Evolutionary conservation across 768 basidiomycete genomes (phyloP).

Genomic region (Psilocybe subaeruginosa): DNA sequence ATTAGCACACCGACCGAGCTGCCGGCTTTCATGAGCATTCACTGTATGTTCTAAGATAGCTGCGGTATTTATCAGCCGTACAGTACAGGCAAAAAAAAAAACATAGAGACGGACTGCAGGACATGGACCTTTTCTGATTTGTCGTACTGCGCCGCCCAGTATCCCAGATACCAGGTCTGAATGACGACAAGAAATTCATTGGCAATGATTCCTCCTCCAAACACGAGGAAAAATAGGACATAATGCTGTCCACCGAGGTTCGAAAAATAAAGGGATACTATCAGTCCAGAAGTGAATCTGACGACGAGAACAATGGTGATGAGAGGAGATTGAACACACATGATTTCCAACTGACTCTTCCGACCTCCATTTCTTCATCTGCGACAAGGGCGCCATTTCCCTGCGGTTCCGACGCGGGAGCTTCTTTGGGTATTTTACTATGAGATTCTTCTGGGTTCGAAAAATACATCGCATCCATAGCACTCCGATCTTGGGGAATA

Average conservation of each 20-base stretch:
- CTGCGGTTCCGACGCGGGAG: conserved; percentile 19
- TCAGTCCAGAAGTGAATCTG: background rate
- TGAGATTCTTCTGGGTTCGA: conserved; percentile 8
- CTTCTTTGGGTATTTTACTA: conserved; percentile 33
- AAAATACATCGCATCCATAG: no score
- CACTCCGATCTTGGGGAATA: conserved; percentile 24
- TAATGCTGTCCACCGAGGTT: conserved; percentile 33
- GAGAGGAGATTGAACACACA: background rate
- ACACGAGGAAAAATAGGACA: conserved; percentile 34
- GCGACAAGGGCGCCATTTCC: background rate
- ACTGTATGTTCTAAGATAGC: conserved; percentile 50
- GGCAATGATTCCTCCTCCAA: conserved; percentile 28
- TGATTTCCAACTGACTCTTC: conserved; percentile 57
- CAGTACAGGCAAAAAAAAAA: background rate
- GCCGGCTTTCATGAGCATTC: background rate
- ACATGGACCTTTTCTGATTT: conserved; percentile 34
- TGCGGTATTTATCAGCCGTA: conserved; percentile 17
- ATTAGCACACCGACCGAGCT: background rate
- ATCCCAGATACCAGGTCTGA: conserved; percentile 49
- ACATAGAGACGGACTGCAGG: conserved; percentile 33
- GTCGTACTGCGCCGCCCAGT: conserved; percentile 49
- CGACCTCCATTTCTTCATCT: conserved; percentile 21
- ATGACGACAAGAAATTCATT: conserved; percentile 27
- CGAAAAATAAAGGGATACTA: background rate
- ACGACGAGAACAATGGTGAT: conserved; percentile 21